phyloP scores from a whole-genome alignment of 257 asterid genomes.

The Eustoma russellianum region DNA sequence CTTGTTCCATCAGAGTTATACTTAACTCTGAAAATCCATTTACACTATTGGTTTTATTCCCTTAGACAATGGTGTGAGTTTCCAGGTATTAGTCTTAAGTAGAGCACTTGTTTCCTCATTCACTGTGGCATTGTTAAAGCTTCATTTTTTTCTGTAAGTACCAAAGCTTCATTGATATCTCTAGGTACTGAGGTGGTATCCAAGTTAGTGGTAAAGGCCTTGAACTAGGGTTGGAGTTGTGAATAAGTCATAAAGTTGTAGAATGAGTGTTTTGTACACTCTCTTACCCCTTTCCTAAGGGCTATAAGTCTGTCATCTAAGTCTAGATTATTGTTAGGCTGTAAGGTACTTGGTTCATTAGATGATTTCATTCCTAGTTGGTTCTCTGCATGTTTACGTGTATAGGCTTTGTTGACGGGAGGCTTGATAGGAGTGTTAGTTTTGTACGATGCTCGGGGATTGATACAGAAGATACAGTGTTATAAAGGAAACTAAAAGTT shows the following conservation, averaged over 20 bases:
- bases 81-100: not conserved
- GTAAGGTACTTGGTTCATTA: not conserved
- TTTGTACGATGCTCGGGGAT: no score
- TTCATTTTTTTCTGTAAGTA: no score
- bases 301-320: not conserved
- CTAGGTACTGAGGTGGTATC: not conserved
- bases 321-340: not conserved
- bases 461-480: no score
- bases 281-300: not conserved
- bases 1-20: no score
- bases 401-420: no score
- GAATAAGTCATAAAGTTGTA: not conserved
- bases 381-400: no score
- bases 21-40: no score
- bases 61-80: not conserved
- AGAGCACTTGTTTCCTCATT: not conserved
- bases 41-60: not conserved
- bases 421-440: no score
- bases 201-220: not conserved
- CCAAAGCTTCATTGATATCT: not conserved
- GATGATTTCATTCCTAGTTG: no score
- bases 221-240: not conserved
- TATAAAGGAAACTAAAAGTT: fast-evolving
- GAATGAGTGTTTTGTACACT: not conserved
- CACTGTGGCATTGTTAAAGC: no score